Base-by-base conservation (phyloP, 108 stramenopile genomes). In the Schizochytrium sp. region DNA sequence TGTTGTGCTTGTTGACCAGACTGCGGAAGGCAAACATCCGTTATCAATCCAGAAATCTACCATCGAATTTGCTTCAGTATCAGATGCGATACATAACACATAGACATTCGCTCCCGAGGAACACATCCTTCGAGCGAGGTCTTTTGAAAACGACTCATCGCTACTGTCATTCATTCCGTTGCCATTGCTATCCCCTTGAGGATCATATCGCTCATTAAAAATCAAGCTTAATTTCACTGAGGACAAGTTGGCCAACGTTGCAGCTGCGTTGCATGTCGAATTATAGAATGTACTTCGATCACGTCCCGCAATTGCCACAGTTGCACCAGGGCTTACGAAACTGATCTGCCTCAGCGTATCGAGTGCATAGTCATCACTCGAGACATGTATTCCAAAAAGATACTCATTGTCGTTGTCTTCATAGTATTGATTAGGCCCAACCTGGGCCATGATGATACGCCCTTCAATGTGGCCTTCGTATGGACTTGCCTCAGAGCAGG, bases 381-480 rank as follows among this genome's bases (percentile, higher is more conserved):
- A 88, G 19, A 95, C 87, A 90, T 94, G 94, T 64, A 94, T 91
- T 2, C 94, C 94, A 88, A 95, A 95, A 2, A 95, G 91, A 50
- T 92, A 93, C 3, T 91, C 91, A 59, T 94, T 94, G 15, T 53
- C 46, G 13, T 17, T 55, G 7, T 59, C 83, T 58, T 49, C 61
- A 56, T 94, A 95, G 89, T 89, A 95, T 1, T 89, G 73, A 17
- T 92, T 92, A 8, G 93, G 93, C 42, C 94, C 94, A 8, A 94
- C 94, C 87, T 94, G 93, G 2, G 92, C 88, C 87, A 93, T 72
- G 1, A 95, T 44, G 50, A 95, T 92, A 56, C 88, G 91, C 46
- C 88, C 5, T 59, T 90, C 59, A 4, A 88, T 88, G 87, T 90
- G 87, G 40, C 91, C 90, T 64, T 95, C 94, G 45, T 72, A 49